phyloP scores from a whole-genome alignment of 2,329 filamentous ascomycete species.

The Beauveria pseudobassiana region DNA sequence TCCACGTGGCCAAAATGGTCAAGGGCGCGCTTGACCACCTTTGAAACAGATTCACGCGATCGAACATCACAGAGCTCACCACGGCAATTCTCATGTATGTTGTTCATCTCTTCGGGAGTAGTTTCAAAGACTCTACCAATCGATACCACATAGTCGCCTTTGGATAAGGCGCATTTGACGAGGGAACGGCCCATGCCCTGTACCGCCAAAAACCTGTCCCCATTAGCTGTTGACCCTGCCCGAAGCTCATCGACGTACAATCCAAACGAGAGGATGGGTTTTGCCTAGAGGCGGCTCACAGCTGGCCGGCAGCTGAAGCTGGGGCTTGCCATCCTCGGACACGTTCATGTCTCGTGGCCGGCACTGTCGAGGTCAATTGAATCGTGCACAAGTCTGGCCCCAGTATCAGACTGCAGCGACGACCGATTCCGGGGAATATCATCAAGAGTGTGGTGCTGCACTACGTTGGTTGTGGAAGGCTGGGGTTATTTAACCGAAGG shows the following conservation, averaged over 20 bases:
- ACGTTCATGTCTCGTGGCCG: conserved; percentile 14
- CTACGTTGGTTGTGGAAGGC: neutral
- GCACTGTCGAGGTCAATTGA: neutral
- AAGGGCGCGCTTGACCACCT: conserved; percentile 63
- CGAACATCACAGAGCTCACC: conserved; percentile 87
- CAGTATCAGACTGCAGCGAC: neutral
- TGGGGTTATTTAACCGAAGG: neutral
- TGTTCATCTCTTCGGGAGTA: conserved; percentile 61
- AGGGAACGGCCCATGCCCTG: conserved; percentile 93
- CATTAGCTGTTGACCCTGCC: neutral
- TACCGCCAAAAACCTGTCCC: conserved; percentile 78
- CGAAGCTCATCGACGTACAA: conserved; percentile 48
- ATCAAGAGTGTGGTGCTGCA: neutral
- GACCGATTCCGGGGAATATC: neutral
- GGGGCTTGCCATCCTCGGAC: conserved; percentile 21
- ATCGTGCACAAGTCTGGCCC: neutral
- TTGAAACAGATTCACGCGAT: conserved; percentile 66
- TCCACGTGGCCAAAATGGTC: conserved; percentile 75
- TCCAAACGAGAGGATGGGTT: conserved; percentile 77
- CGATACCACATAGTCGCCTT: conserved; percentile 76
- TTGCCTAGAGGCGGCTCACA: conserved; percentile 74
- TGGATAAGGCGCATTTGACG: conserved; percentile 70
- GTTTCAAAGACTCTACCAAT: conserved; percentile 81
- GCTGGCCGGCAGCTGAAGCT: conserved; percentile 64
- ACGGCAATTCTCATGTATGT: conserved; percentile 64